Conservation (phyloP, 305 asterid genomes). For the Nicotiana rustica region DNA sequence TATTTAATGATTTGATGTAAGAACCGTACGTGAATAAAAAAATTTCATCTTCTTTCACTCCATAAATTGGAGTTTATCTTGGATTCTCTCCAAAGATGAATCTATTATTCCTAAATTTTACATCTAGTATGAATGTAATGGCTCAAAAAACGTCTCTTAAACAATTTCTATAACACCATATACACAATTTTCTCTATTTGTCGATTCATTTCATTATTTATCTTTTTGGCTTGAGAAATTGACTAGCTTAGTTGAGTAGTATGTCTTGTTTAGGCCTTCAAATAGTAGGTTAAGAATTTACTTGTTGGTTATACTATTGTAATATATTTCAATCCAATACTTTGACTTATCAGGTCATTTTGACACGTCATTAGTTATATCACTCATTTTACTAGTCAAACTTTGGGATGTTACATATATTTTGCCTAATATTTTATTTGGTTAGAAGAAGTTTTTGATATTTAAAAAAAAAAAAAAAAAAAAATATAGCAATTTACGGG, state of each 20-base stretch:
- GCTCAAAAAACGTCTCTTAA: background rate
- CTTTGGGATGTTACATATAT: background rate
- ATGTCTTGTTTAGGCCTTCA: background rate
- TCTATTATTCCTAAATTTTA: too few species aligned
- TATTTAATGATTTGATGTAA: too few species aligned
- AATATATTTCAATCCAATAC: background rate
- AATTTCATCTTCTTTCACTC: too few species aligned
- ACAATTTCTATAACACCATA: background rate
- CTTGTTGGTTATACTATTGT: background rate
- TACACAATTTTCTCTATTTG: background rate
- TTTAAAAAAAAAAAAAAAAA: background rate
- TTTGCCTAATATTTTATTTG: background rate
- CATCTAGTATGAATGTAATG: too few species aligned
- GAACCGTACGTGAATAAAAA: too few species aligned
- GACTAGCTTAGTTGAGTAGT: background rate
- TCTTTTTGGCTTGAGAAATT: background rate
- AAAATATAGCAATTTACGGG: background rate
- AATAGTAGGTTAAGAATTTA: background rate
- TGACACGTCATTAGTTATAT: background rate
- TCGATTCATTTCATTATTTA: background rate
- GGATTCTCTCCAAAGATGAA: too few species aligned
- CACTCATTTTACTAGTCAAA: conserved; percentile 2
- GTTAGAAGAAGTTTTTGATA: background rate
- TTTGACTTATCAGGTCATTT: background rate
- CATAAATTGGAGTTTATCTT: too few species aligned